phyloP scores from a whole-genome alignment of 2,329 filamentous ascomycete genomes.

The Scedosporium apiospermum region DNA sequence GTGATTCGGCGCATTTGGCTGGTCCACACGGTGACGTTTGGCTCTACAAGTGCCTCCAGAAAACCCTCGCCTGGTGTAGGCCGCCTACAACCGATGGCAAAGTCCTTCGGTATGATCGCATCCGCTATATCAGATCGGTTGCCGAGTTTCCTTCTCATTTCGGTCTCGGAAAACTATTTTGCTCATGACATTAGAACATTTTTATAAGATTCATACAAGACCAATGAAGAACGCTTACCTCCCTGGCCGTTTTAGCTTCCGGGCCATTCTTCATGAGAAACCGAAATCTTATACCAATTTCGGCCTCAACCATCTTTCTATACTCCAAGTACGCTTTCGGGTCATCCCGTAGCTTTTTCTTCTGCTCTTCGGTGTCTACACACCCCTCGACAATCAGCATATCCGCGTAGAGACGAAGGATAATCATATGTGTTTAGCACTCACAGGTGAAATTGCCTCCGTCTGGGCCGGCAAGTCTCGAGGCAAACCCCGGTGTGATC shows the following conservation, averaged over 20 bases:
- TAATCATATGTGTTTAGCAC: no score
- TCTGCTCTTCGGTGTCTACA: slow-evolving; percentile 40
- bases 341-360: slow-evolving; percentile 43
- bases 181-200: no score
- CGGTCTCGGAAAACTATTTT: slow-evolving; percentile 28
- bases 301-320: slow-evolving; percentile 46
- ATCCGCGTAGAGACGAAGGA: no score
- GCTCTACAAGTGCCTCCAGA: background rate
- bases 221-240: slow-evolving; percentile 9
- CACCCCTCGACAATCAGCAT: no score
- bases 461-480: slow-evolving; percentile 46
- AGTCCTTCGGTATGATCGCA: slow-evolving; percentile 44
- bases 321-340: slow-evolving; percentile 51
- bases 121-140: slow-evolving; percentile 46
- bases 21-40: slow-evolving; percentile 12
- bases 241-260: slow-evolving; percentile 35
- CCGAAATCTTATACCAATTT: slow-evolving; percentile 51
- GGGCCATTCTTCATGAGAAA: slow-evolving; percentile 43
- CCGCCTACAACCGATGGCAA: background rate
- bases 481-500: slow-evolving; percentile 30
- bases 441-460: slow-evolving; percentile 33
- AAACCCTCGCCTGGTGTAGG: slow-evolving; percentile 3
- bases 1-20: slow-evolving; percentile 16
- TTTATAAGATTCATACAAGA: no score
- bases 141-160: slow-evolving; percentile 44